Base-by-base conservation (phyloP, 352 stramenopile genomes). In the Phytophthora rubi region DNA sequence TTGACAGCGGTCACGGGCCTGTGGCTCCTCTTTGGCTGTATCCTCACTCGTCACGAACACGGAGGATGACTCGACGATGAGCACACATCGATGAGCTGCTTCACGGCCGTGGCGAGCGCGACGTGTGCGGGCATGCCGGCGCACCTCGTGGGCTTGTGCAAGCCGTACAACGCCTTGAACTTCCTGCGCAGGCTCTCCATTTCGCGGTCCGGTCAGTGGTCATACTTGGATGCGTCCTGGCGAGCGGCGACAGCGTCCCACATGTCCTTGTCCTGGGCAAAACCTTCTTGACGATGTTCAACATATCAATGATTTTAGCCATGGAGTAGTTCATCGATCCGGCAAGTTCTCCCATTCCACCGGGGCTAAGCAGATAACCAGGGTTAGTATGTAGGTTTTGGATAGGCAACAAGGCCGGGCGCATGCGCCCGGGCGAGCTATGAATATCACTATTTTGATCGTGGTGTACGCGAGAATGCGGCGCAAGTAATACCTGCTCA, bases 401-500 rank as follows among this genome's bases (percentile, higher is more conserved):
- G 18, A 21, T 21, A 21, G 18, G 18, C 18, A 21, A 21, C 18
- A 21, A 21, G 18, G 18, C 18, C 18, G 18, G 18, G 18, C 18
- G 18, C 18, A 21, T 21, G 18, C 18, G 18, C 18, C 18, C 18
- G 18, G 18, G 18, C 18, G 18, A 21, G 18, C 18, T 21, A 21
- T 21, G 18, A 21, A 21, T 21, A 21, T 21, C 18, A 21, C 18
- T 21, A 21, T 21, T 21, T 21, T 21, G 18, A 21, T 21, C 18
- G 18, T 21, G 18, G 18, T 21, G 18, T 21, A 21, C 18, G 18
- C 18, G 73, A 85, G 86, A 10, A 90, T 77, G 30, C 80, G 83
- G 2, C 86, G 86, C 71, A 94, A 94, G 73, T 91, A 83, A 7
- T 94, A 92, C 57, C 66, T 92, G 49, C 75, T 94, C 68, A 83